Percentiles rank a stretch among this genome's conserved stretches.
Conservation (phyloP, 2,329 filamentous ascomycete genomes). For the Penicillium aurantiogriseum region DNA sequence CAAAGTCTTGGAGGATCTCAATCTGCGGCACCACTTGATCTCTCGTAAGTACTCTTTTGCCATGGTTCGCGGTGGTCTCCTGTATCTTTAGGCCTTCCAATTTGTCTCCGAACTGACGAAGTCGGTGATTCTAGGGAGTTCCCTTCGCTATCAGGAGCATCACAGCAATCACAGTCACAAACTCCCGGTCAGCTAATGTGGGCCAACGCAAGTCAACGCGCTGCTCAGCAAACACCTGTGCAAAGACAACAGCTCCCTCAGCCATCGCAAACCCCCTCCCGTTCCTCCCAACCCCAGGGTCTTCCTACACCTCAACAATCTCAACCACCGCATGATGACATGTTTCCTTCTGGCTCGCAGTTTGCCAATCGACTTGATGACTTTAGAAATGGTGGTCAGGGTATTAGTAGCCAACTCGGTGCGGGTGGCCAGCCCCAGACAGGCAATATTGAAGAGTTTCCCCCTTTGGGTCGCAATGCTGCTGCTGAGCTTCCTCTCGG, state of each 20-base stretch:
- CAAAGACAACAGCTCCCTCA: conserved; percentile 52
- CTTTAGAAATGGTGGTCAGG: conserved; percentile 57
- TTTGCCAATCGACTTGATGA: conserved; percentile 54
- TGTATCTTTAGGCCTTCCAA: conserved; percentile 1
- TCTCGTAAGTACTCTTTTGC: conserved; percentile 50
- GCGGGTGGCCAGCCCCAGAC: conserved; percentile 53
- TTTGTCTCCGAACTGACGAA: conserved; percentile 13
- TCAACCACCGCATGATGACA: conserved; percentile 49
- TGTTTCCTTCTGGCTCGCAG: conserved; percentile 49
- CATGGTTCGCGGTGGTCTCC: conserved; percentile 2
- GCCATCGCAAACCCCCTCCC: conserved; percentile 43
- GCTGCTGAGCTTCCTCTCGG: conserved; percentile 53
- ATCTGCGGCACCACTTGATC: conserved; percentile 54
- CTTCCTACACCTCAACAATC: conserved; percentile 45
- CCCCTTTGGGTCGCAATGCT: conserved; percentile 55
- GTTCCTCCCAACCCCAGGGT: conserved; percentile 41
- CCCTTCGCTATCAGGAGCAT: conserved; percentile 58
- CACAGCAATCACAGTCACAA: conserved; percentile 54
- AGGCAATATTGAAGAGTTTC: conserved; percentile 60
- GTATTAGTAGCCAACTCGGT: conserved; percentile 53
- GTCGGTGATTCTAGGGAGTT: conserved; percentile 53
- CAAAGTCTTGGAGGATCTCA: conserved; percentile 57
- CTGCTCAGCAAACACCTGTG: conserved; percentile 53
- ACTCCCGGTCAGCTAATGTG: conserved; percentile 55
- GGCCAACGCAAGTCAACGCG: conserved; percentile 58